Percentiles rank a stretch among this genome's conserved stretches.
Conservation (phyloP, 179 eudicot genomes). For the Spinacia oleracea region DNA sequence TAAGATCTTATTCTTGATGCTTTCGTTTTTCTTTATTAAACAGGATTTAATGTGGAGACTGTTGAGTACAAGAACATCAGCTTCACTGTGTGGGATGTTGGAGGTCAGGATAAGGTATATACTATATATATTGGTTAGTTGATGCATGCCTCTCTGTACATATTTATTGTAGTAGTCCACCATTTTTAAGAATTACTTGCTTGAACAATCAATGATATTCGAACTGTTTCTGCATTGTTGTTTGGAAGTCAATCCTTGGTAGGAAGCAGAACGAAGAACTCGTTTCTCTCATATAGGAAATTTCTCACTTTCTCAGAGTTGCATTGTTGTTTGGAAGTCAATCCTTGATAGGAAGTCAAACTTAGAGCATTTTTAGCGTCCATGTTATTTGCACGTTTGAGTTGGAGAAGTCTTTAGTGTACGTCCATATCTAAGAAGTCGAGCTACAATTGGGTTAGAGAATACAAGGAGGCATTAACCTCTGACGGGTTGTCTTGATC, state of each 20-base stretch:
- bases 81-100: slow-evolving; percentile 78
- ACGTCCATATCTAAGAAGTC: background rate
- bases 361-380: background rate
- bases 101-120: slow-evolving; percentile 62
- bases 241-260: background rate
- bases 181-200: background rate
- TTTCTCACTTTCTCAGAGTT: too few relatives aligned
- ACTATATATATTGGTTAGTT: background rate
- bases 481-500: background rate
- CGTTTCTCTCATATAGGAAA: background rate
- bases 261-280: background rate
- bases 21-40: background rate
- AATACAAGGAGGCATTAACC: background rate
- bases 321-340: too few relatives aligned
- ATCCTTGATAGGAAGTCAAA: too few relatives aligned
- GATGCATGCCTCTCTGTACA: background rate
- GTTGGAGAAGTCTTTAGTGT: too few relatives aligned
- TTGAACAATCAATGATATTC: background rate
- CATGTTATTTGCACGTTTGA: background rate
- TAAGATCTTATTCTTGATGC: too few relatives aligned
- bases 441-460: background rate
- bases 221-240: background rate
- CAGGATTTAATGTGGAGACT: slow-evolving; percentile 70
- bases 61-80: slow-evolving; percentile 73
- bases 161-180: background rate